phyloP scores from a whole-genome alignment of 345 rosid genomes.

The Angophora floribunda region DNA sequence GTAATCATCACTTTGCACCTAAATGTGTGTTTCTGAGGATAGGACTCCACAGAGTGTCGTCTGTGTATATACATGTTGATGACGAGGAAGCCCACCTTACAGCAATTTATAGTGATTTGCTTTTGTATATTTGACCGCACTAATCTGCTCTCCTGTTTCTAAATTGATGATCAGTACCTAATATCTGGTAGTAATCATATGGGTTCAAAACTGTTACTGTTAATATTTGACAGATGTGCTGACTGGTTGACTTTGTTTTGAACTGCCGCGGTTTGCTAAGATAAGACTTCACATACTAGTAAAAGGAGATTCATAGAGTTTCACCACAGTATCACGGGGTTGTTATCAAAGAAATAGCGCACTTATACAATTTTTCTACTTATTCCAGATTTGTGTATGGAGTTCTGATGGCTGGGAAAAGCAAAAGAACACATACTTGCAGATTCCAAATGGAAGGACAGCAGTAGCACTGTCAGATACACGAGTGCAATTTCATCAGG shows the following conservation, averaged over 20 bases:
- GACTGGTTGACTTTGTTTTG: background rate
- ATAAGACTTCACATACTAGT: background rate
- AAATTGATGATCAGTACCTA: background rate
- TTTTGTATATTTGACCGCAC: background rate
- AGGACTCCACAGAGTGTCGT: background rate
- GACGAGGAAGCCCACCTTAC: background rate
- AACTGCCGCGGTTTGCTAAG: background rate
- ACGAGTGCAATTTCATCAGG: constrained; percentile 95
- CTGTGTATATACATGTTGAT: background rate
- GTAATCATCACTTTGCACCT: background rate
- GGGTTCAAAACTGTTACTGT: background rate
- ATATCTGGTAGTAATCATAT: background rate
- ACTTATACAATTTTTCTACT: background rate
- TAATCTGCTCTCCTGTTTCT: background rate
- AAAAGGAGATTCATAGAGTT: background rate
- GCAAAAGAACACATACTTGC: constrained; percentile 19
- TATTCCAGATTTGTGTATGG: constrained; percentile 58
- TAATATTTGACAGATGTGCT: background rate
- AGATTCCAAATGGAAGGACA: constrained; percentile 23
- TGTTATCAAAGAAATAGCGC: background rate
- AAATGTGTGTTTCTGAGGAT: background rate
- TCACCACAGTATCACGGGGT: background rate
- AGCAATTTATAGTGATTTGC: background rate
- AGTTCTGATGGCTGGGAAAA: constrained; percentile 78
- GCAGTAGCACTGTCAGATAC: constrained; percentile 60